Conservation (phyloP, 768 basidiomycete species). For the Phlebiopsis gigantea region DNA sequence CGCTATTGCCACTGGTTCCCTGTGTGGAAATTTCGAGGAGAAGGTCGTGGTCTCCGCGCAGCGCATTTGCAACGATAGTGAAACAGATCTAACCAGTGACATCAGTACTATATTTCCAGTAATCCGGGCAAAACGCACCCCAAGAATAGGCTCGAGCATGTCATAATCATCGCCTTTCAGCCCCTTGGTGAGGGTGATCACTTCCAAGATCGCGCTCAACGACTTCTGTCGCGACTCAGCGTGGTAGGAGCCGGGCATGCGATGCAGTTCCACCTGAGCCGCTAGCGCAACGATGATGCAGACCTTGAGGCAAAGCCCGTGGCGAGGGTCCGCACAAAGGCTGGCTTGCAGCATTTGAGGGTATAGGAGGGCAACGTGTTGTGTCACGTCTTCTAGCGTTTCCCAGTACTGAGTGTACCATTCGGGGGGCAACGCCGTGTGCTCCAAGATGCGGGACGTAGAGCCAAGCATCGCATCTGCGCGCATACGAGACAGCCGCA, state of each 20-base stretch:
- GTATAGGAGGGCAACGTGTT: constrained; percentile 16
- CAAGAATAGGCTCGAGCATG: constrained; percentile 21
- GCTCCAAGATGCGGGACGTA: constrained; percentile 1
- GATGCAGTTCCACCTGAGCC: constrained; percentile 20
- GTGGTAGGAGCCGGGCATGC: constrained; percentile 18
- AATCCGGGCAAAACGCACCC: constrained; percentile 10
- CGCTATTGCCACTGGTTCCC: background rate
- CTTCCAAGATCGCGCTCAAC: constrained; percentile 18
- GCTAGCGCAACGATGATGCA: constrained; percentile 20
- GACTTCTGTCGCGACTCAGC: constrained; percentile 18
- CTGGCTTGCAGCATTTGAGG: constrained; percentile 19
- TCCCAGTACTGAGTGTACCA: constrained; percentile 22
- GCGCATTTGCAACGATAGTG: constrained; percentile 19
- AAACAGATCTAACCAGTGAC: constrained; percentile 17
- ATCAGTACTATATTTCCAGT: background rate
- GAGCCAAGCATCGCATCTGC: constrained; percentile 9
- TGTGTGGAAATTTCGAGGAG: constrained; percentile 1
- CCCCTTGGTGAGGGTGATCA: constrained; percentile 19
- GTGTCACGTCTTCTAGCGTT: constrained; percentile 17
- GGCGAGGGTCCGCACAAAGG: constrained; percentile 15
- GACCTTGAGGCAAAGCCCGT: constrained; percentile 19
- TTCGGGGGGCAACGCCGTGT: constrained; percentile 4
- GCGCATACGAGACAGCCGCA: constrained; percentile 10
- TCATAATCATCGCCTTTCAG: constrained; percentile 22
- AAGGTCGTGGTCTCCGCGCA: constrained; percentile 12